Evolutionary conservation across 208 protist genomes (phyloP).

Genomic region (Crithidia sp.): DNA sequence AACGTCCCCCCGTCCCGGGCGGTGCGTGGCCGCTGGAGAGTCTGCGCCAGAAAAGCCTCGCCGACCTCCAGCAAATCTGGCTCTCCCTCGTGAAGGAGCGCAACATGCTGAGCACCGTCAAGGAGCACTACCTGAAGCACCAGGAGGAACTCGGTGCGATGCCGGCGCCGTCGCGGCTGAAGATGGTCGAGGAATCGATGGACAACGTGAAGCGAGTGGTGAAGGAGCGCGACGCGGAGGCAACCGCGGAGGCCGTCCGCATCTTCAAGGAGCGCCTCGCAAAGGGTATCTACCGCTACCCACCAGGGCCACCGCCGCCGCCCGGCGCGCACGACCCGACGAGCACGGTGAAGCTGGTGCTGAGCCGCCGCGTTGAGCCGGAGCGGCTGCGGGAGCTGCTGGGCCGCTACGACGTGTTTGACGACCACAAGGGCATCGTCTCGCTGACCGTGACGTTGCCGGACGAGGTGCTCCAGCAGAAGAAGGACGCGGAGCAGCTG

Average conservation of each 20-base stretch:
- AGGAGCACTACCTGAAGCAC: slow-evolving; percentile 89
- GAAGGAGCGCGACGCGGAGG: slow-evolving; percentile 81
- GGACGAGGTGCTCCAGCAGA: slow-evolving; percentile 63
- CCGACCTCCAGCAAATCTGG: slow-evolving; percentile 94
- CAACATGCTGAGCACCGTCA: slow-evolving; percentile 89
- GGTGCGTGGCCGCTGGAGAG: slow-evolving; percentile 85
- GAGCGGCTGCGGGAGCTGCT: slow-evolving; percentile 80
- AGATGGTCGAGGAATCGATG: slow-evolving; percentile 88
- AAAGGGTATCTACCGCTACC: slow-evolving; percentile 82
- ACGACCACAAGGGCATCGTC: slow-evolving; percentile 85
- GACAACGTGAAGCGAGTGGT: slow-evolving; percentile 81
- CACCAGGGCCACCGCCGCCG: slow-evolving; percentile 82
- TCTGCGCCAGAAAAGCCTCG: slow-evolving; percentile 88
- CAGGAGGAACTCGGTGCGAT: slow-evolving; percentile 92
- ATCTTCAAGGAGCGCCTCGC: slow-evolving; percentile 79
- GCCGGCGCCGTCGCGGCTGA: slow-evolving; percentile 84
- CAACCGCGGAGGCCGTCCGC: slow-evolving; percentile 57
- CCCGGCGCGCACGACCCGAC: slow-evolving; percentile 63
- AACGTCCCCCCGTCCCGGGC: slow-evolving; percentile 84
- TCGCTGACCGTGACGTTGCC: slow-evolving; percentile 64
- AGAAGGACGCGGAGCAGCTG: slow-evolving; percentile 80
- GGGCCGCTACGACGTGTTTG: slow-evolving; percentile 84
- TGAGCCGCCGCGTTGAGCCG: slow-evolving; percentile 64
- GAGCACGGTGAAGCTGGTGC: slow-evolving; percentile 69
- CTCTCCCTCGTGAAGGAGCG: slow-evolving; percentile 90